Evolutionary conservation across 1,284 basidiomycete genomes (phyloP), one percentile per base, ranked within the genome.

Genomic region (Malassezia brasiliensis): DNA sequence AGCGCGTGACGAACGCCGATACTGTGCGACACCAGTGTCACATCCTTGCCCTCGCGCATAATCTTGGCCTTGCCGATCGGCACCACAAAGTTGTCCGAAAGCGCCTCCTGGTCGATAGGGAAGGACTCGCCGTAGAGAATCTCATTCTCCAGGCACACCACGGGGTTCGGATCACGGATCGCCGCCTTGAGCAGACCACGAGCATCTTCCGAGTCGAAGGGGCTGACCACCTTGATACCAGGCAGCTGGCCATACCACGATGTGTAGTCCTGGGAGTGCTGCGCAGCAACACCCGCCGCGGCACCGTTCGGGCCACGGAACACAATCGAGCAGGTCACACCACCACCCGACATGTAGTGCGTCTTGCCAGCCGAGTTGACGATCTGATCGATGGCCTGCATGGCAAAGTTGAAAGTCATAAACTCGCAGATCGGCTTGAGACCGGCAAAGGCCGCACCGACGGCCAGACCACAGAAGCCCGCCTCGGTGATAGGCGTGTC

Each of bases 361-460:
- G 94, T 98, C 82, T 98, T 99, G 66, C 88, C 94, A 59, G 87
- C 94, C n/a, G 91, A 96, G 83, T 99, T 99, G 78, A 99, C 88
- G 66, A 99, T 96, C 77, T 99, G 94, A 79, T 99, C 94, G 76
- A 99, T 98, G 61, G 93, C 90, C 79, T 83, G 79, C 76, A 69
- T 72, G 53, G 61, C 64, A 54, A 65, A 65, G 66, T 74, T 74
- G 66, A 89, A 93, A 10, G 90, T 94, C 90, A 94, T 99, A 81
- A 99, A 99, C 81, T 99, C 94, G 83, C 94, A 98, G 72, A 99
- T 82, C 60, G 94, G 94, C 67, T 90, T 83, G 52, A 98, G 83
- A 72, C 94, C 94, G 66, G 89, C 83, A 46, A 98, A 82, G 49
- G 88, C 94, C 58, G 94, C 85, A 76, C 94, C 94, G 62, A 90